phyloP scores from a whole-genome alignment of 441 rosid species.

The Lagerstroemia fauriei region DNA sequence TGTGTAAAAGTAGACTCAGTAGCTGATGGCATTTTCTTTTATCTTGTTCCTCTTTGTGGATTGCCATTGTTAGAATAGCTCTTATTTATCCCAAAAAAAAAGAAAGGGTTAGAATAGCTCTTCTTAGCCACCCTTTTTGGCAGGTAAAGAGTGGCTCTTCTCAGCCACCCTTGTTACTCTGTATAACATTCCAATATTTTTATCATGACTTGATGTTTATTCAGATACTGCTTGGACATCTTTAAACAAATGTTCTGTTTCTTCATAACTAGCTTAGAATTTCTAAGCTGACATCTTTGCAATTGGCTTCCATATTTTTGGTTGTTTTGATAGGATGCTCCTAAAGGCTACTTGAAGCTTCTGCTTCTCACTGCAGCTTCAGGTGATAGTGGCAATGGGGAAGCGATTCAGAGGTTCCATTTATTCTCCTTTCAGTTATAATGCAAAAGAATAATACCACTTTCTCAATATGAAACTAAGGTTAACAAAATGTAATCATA shows the following conservation, averaged over 20 bases:
- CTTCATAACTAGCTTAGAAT: background rate
- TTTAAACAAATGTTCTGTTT: background rate
- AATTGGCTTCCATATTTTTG: background rate
- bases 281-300: background rate
- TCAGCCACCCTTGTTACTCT: background rate
- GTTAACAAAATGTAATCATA: background rate
- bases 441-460: background rate
- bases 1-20: background rate
- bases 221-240: too few relatives aligned
- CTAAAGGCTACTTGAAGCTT: slow-evolving; percentile 91
- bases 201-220: background rate
- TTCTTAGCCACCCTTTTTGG: too few relatives aligned
- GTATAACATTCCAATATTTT: background rate
- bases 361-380: slow-evolving; percentile 94
- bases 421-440: background rate
- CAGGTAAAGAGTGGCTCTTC: too few relatives aligned
- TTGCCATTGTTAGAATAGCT: too few relatives aligned
- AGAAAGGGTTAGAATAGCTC: too few relatives aligned
- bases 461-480: background rate
- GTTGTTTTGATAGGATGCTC: slow-evolving; percentile 65
- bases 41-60: too few relatives aligned
- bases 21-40: background rate
- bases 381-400: slow-evolving; percentile 70
- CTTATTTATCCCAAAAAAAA: too few relatives aligned
- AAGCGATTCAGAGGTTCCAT: slow-evolving; percentile 85